phyloP scores from a whole-genome alignment of 805 yeast genomes.

The Nakazawaea ishiwadae region DNA sequence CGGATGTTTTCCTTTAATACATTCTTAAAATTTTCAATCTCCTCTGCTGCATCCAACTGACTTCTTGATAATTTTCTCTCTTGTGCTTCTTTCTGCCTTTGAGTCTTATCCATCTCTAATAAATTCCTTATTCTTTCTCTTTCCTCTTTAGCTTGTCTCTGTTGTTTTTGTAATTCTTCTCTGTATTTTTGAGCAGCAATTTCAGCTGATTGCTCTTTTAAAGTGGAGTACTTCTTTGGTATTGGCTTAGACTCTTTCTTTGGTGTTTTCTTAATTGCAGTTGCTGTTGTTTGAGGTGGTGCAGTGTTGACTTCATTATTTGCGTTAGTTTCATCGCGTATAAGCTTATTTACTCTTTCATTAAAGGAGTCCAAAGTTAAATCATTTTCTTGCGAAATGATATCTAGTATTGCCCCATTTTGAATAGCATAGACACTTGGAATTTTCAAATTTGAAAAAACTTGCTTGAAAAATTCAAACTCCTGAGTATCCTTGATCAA shows the following conservation, averaged over 20 bases:
- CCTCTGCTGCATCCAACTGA: constrained; percentile 13
- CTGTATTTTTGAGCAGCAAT: constrained; percentile 31
- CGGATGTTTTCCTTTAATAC: constrained; percentile 20
- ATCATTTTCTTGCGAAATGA: constrained; percentile 28
- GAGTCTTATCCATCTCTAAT: constrained; percentile 48
- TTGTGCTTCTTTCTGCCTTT: constrained; percentile 24
- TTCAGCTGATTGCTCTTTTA: constrained; percentile 39
- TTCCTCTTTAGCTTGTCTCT: constrained; percentile 40
- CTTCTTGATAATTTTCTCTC: constrained; percentile 3
- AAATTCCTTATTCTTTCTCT: constrained; percentile 49
- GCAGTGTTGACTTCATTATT: constrained; percentile 2
- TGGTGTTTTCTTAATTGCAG: constrained; percentile 10
- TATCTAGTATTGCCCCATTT: constrained; percentile 40
- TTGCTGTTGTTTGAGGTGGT: constrained; percentile 9
- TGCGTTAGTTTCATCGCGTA: constrained; percentile 12
- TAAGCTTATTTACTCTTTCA: constrained; percentile 19
- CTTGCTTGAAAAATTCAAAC: constrained; percentile 43
- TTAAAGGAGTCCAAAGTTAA: constrained; percentile 23
- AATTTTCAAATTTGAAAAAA: constrained; percentile 45
- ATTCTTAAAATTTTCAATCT: constrained; percentile 6
- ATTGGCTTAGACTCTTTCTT: constrained; percentile 10
- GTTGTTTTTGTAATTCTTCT: constrained; percentile 32
- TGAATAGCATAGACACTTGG: constrained; percentile 59
- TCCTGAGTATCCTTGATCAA: constrained; percentile 37
- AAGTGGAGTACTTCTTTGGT: constrained; percentile 17